phyloP scores from a whole-genome alignment of 1,284 basidiomycete species.

The Ustilago cynodontis region DNA sequence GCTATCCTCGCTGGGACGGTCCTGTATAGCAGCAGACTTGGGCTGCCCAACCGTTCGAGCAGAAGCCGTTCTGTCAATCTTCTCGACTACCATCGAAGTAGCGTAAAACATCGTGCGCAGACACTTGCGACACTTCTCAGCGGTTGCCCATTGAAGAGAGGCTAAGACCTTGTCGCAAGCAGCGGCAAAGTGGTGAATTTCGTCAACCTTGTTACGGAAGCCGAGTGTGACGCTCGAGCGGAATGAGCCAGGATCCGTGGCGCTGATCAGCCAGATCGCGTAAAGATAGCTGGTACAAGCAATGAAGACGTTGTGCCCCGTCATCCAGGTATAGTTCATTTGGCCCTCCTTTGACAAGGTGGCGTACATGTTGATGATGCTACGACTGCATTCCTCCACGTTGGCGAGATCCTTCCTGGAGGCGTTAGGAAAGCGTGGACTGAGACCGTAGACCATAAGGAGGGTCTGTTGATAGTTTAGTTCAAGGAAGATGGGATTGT shows the following conservation, averaged over 20 bases:
- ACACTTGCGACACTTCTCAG: slow-evolving; percentile 53
- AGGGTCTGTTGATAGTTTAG: slow-evolving; percentile 57
- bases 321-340: slow-evolving; percentile 58
- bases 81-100: slow-evolving; percentile 45
- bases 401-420: slow-evolving; percentile 44
- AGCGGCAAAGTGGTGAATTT: slow-evolving; percentile 51
- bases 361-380: slow-evolving; percentile 58
- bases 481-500: slow-evolving; percentile 56
- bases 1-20: background rate
- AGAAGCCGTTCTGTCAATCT: slow-evolving; percentile 42
- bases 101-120: slow-evolving; percentile 52
- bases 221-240: slow-evolving; percentile 40
- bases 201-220: slow-evolving; percentile 49
- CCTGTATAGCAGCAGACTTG: background rate
- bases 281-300: slow-evolving; percentile 50
- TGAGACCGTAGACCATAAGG: slow-evolving; percentile 52
- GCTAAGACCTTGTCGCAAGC: slow-evolving; percentile 49
- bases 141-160: slow-evolving; percentile 51
- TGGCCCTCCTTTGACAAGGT: slow-evolving; percentile 51
- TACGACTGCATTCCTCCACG: slow-evolving; percentile 53
- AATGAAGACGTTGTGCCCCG: slow-evolving; percentile 52
- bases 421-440: slow-evolving; percentile 49
- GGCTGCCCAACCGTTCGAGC: background rate
- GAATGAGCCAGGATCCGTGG: slow-evolving; percentile 40
- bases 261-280: slow-evolving; percentile 52